phyloP scores from a whole-genome alignment of 805 yeast species.

The Komagataella ulmi region DNA sequence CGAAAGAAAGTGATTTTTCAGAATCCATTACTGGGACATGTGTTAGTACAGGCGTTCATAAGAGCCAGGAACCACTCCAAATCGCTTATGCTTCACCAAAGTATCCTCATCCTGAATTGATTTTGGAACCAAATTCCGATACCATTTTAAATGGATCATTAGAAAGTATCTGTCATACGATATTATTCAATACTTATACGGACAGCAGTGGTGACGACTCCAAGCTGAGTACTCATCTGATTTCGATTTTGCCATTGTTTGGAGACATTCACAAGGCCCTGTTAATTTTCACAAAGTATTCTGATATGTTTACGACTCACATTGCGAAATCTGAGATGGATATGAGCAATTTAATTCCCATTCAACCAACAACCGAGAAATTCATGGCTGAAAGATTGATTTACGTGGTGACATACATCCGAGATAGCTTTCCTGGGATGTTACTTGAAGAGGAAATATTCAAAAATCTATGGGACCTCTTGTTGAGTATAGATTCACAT shows the following conservation, averaged over 20 bases:
- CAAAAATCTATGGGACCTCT: conserved; percentile 39
- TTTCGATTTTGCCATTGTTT: conserved; percentile 41
- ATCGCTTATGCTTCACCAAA: conserved; percentile 22
- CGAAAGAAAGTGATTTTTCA: background rate
- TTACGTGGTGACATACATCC: conserved; percentile 39
- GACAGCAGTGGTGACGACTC: conserved; percentile 15
- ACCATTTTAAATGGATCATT: conserved; percentile 36
- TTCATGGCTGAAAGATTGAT: conserved; percentile 37
- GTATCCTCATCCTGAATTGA: conserved; percentile 53
- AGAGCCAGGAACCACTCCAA: background rate
- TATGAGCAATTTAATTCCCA: conserved; percentile 1
- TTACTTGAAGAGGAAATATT: conserved; percentile 50
- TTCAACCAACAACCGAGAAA: conserved; percentile 20
- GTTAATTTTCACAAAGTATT: conserved; percentile 22
- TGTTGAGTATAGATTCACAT: conserved; percentile 35
- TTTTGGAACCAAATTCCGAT: conserved; percentile 32
- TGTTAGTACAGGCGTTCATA: background rate
- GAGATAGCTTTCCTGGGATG: conserved; percentile 54
- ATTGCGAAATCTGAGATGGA: background rate
- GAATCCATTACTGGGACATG: background rate
- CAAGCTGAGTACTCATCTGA: conserved; percentile 23
- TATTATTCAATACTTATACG: conserved; percentile 38
- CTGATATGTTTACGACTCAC: conserved; percentile 11
- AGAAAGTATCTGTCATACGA: conserved; percentile 69
- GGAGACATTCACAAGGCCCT: conserved; percentile 32